phyloP scores from a whole-genome alignment of 2,329 filamentous ascomycete genomes.

The Stromatinia cepivora region DNA sequence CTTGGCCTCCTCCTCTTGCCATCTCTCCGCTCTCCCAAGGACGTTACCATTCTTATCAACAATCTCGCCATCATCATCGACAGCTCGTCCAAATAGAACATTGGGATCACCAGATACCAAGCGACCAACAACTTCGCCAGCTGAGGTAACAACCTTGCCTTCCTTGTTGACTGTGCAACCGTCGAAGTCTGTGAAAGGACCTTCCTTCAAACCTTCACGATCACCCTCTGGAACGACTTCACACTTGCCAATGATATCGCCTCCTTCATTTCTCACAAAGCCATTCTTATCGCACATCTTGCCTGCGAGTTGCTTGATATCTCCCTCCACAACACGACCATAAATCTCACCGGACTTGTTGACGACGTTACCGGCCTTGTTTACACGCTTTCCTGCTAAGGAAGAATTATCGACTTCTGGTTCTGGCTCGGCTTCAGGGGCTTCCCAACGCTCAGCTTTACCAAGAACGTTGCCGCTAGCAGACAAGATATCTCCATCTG shows the following conservation, averaged over 20 bases:
- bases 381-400: slow-evolving; percentile 68
- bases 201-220: slow-evolving; percentile 61
- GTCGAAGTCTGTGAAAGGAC: slow-evolving; percentile 66
- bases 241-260: slow-evolving; percentile 66
- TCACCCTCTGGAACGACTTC: slow-evolving; percentile 69
- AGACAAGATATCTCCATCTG: slow-evolving; percentile 68
- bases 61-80: slow-evolving; percentile 82
- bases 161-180: slow-evolving; percentile 68
- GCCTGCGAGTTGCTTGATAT: slow-evolving; percentile 61
- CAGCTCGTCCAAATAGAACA: slow-evolving; percentile 68
- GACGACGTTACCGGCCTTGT: slow-evolving; percentile 66
- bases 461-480: slow-evolving; percentile 67
- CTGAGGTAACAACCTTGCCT: slow-evolving; percentile 64
- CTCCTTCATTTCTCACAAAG: slow-evolving; percentile 71
- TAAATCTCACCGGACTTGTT: slow-evolving; percentile 56
- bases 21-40: slow-evolving; percentile 59
- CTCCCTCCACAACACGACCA: slow-evolving; percentile 67
- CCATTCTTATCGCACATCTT: slow-evolving; percentile 72
- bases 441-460: slow-evolving; percentile 67
- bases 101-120: slow-evolving; percentile 71
- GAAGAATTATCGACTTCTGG: slow-evolving; percentile 56
- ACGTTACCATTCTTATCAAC: slow-evolving; percentile 71
- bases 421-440: slow-evolving; percentile 48
- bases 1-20: slow-evolving; percentile 55
- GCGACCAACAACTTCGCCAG: slow-evolving; percentile 71